phyloP scores from a whole-genome alignment of 2,329 filamentous ascomycete species.

The Venturia nashicola region DNA sequence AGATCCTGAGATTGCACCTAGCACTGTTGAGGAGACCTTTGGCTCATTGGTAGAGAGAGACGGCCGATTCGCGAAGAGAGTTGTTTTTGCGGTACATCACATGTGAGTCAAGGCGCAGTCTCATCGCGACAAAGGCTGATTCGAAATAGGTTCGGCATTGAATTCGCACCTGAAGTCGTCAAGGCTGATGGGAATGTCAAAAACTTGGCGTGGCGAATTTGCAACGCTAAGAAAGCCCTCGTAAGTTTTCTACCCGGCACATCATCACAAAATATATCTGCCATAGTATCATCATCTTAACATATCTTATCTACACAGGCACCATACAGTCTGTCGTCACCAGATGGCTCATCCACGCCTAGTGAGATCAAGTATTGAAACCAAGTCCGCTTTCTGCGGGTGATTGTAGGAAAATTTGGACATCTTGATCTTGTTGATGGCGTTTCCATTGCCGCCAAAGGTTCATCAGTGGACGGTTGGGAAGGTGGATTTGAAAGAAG shows the following conservation, averaged over 20 bases:
- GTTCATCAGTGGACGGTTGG: not conserved
- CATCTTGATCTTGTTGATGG: not conserved
- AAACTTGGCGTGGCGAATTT: slow-evolving; percentile 88
- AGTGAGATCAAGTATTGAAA: slow-evolving; percentile 2
- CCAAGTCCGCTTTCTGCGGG: not conserved
- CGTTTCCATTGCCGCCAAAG: not conserved
- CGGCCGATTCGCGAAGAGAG: slow-evolving; percentile 74
- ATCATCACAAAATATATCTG: no score
- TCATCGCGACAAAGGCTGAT: not conserved
- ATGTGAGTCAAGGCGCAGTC: slow-evolving; percentile 47
- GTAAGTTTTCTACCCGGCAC: slow-evolving; percentile 40
- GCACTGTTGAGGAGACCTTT: slow-evolving; percentile 66
- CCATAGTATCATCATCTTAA: not conserved
- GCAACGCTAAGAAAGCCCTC: slow-evolving; percentile 88
- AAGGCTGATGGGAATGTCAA: slow-evolving; percentile 80
- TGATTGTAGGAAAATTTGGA: not conserved
- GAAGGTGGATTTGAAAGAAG: not conserved
- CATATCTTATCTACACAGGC: slow-evolving; percentile 2
- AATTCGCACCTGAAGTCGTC: slow-evolving; percentile 87
- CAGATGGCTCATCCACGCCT: slow-evolving; percentile 6
- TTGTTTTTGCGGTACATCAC: slow-evolving; percentile 88
- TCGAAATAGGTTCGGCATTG: slow-evolving; percentile 63
- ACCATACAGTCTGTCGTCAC: slow-evolving; percentile 6
- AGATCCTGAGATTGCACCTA: slow-evolving; percentile 81
- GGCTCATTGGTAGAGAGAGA: slow-evolving; percentile 76